Evolutionary conservation across 495 filamentous ascomycete genomes (phyloP).

Genomic region (Podospora sp.): DNA sequence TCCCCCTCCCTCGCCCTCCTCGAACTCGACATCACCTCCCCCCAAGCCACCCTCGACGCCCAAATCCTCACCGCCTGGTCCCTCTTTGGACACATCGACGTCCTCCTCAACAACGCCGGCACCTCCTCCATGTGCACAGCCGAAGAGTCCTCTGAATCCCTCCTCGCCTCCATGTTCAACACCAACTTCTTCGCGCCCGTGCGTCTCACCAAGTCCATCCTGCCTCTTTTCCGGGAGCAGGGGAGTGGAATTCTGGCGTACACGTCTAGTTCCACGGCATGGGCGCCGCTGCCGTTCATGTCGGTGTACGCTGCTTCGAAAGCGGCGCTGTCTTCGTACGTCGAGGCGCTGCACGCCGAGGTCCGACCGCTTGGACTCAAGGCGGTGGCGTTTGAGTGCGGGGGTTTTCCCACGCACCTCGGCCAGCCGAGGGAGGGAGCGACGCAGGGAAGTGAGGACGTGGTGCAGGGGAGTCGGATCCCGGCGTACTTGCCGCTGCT

Average conservation of each 20-base stretch:
- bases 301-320: slow-evolving; percentile 50
- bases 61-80: slow-evolving; percentile 28
- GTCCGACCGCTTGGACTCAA: slow-evolving; percentile 25
- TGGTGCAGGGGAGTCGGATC: neutral
- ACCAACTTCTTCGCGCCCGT: slow-evolving; percentile 43
- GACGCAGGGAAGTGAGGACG: neutral
- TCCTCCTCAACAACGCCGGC: slow-evolving; percentile 41
- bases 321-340: slow-evolving; percentile 49
- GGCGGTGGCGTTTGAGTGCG: slow-evolving; percentile 32
- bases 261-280: slow-evolving; percentile 41
- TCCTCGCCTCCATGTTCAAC: slow-evolving; percentile 46
- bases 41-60: slow-evolving; percentile 22
- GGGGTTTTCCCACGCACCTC: slow-evolving; percentile 31
- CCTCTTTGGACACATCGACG: slow-evolving; percentile 36
- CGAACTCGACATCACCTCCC: slow-evolving; percentile 47
- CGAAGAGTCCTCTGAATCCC: slow-evolving; percentile 38
- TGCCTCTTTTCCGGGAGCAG: slow-evolving; percentile 36
- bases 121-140: slow-evolving; percentile 26
- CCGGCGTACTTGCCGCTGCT: slow-evolving; percentile 24
- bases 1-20: slow-evolving; percentile 32
- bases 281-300: slow-evolving; percentile 43
- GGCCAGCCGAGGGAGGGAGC: slow-evolving; percentile 25
- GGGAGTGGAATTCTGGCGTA: slow-evolving; percentile 27
- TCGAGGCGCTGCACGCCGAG: slow-evolving; percentile 32
- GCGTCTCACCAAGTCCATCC: slow-evolving; percentile 34